A percentile compares a stretch with the other conserved stretches of the same genome.
These are phyloP conservation scores for Aureobasidium sp. DNA, from an alignment of 2,329 filamentous ascomycete genomes.

Conservation along the genomic window DNA sequence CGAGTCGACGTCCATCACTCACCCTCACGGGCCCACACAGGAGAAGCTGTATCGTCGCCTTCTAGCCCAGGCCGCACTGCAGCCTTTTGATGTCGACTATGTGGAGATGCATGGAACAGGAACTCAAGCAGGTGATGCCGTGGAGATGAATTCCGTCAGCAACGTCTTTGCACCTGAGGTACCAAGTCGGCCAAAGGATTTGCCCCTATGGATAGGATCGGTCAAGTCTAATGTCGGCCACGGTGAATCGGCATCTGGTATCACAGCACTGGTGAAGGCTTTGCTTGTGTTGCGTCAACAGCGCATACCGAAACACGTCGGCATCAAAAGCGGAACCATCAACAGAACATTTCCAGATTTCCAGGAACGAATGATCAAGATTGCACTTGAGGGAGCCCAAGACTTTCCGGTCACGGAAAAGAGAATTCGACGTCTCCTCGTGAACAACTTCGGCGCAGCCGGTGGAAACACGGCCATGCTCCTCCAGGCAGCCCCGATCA, in stretches of 20 bases:
- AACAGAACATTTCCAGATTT: conserved; percentile 57
- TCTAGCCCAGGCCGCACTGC: conserved; percentile 22
- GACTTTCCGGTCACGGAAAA: conserved; percentile 47
- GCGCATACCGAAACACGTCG: conserved; percentile 57
- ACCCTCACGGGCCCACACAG: conserved; percentile 24
- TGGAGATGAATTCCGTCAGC: conserved; percentile 24
- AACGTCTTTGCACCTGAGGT: conserved; percentile 19
- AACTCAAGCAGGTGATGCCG: conserved; percentile 29
- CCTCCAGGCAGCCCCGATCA: conserved; percentile 52
- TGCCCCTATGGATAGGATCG: conserved; percentile 23
- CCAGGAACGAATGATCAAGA: conserved; percentile 50
- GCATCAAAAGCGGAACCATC: conserved; percentile 55
- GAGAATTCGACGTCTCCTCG: conserved; percentile 34
- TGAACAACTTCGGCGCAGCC: conserved; percentile 67
- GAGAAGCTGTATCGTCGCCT: conserved; percentile 18
- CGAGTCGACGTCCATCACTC: conserved; percentile 25
- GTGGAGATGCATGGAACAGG: conserved; percentile 32
- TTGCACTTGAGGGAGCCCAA: too few species aligned
- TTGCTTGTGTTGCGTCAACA: conserved; percentile 59
- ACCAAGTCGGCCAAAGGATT: too few species aligned
- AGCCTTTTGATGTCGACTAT: conserved; percentile 23
- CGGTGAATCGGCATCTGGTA: conserved; percentile 26
- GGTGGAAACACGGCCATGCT: conserved; percentile 65
- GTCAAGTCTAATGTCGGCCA: conserved; percentile 29
- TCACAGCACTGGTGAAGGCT: conserved; percentile 57